Evolutionary conservation across 176 grass and related monocot genomes (phyloP).

Genomic region (Chloris gayana): DNA sequence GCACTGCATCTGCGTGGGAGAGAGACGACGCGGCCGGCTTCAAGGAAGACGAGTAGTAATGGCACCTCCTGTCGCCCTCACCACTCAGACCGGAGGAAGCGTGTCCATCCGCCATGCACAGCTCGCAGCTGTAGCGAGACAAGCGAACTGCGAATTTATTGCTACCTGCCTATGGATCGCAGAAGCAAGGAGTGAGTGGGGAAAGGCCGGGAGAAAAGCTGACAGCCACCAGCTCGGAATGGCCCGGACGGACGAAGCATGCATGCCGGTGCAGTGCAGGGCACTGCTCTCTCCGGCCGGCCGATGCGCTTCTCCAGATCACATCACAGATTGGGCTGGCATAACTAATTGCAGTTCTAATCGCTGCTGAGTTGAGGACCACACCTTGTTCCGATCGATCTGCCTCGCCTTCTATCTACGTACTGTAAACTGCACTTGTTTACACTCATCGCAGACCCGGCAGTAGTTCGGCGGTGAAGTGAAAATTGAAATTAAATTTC

Average conservation of each 20-base stretch:
- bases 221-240: background rate
- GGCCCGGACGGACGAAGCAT: background rate
- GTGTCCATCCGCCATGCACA: background rate
- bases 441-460: background rate
- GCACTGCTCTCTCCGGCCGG: slow-evolving; percentile 2
- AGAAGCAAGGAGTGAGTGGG: background rate
- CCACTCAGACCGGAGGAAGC: background rate
- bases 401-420: background rate
- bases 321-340: background rate
- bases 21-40: background rate
- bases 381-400: background rate
- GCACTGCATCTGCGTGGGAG: slow-evolving; percentile 2
- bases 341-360: slow-evolving; percentile 7
- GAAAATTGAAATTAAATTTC: background rate
- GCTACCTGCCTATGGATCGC: background rate
- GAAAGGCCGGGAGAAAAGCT: background rate
- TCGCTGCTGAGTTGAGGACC: background rate
- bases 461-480: too few species aligned
- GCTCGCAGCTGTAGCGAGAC: slow-evolving; percentile 4
- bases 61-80: slow-evolving; percentile 24
- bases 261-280: slow-evolving; percentile 2
- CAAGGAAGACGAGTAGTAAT: slow-evolving; percentile 6
- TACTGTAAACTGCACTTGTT: background rate
- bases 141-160: slow-evolving; percentile 17
- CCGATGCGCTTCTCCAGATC: background rate